Conservation (phyloP, 805 yeast species). For the Lipomyces mesembrius region DNA sequence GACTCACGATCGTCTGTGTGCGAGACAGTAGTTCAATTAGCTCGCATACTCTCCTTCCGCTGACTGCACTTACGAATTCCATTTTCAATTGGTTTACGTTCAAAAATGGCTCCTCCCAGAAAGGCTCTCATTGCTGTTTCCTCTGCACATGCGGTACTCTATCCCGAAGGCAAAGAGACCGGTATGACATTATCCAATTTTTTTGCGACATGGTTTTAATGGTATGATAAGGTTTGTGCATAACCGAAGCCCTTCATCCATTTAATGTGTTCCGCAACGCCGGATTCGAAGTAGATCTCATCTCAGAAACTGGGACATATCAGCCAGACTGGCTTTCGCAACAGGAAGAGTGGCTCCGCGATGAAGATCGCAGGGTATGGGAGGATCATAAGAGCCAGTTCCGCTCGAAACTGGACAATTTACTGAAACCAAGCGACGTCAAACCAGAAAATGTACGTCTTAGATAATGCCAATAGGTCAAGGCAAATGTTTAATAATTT, state of each 20-base stretch:
- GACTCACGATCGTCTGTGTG: too few relatives aligned
- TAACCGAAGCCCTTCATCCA: conserved; percentile 65
- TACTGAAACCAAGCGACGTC: neutral
- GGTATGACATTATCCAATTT: conserved; percentile 41
- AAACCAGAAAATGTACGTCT: neutral
- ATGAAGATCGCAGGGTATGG: conserved; percentile 8
- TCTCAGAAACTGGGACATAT: conserved; percentile 60
- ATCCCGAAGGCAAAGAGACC: conserved; percentile 62
- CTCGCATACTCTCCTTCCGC: too few relatives aligned
- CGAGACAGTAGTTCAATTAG: too few relatives aligned
- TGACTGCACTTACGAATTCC: too few relatives aligned
- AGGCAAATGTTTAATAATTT: neutral
- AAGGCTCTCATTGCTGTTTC: conserved; percentile 17
- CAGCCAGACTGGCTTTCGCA: conserved; percentile 55
- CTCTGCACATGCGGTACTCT: conserved; percentile 48
- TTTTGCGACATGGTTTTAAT: neutral
- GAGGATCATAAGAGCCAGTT: conserved; percentile 12
- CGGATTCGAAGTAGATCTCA: conserved; percentile 60
- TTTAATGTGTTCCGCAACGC: conserved; percentile 53
- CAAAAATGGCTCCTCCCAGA: conserved; percentile 1
- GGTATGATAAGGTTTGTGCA: conserved; percentile 50
- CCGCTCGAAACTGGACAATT: neutral
- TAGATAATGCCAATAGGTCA: neutral
- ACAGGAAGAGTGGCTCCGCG: conserved; percentile 13
- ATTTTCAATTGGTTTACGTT: too few relatives aligned